These are phyloP conservation scores for Aspergillus conjunctus DNA, from an alignment of 495 filamentous ascomycete species.

Conservation along the genomic window DNA sequence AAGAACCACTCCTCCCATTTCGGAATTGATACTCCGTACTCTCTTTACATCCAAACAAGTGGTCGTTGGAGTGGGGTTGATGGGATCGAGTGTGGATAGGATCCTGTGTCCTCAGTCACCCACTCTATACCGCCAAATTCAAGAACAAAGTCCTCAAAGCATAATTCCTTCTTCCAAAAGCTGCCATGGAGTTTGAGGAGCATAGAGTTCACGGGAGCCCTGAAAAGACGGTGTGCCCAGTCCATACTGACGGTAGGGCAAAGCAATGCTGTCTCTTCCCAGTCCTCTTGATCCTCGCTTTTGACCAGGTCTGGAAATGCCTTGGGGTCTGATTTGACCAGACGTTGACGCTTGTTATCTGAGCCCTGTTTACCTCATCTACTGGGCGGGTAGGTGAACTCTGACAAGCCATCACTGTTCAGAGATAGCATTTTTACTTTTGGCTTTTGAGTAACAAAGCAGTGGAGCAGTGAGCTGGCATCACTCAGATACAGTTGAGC, in stretches of 20 bases:
- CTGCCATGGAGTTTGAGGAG: background rate
- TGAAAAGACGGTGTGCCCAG: slow-evolving; percentile 12
- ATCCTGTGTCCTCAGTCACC: too few relatives aligned
- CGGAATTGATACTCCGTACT: too few relatives aligned
- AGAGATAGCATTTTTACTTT: too few relatives aligned
- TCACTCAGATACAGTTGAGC: background rate
- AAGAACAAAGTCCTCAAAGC: background rate
- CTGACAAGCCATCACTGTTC: too few relatives aligned
- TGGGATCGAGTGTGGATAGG: too few relatives aligned
- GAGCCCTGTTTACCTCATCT: background rate
- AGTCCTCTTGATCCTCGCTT: background rate
- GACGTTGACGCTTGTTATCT: background rate
- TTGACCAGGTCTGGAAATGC: background rate
- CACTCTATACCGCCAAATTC: too few relatives aligned
- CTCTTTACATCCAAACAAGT: too few relatives aligned
- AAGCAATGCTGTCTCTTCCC: slow-evolving; percentile 1
- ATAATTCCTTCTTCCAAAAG: background rate
- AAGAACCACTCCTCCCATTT: too few relatives aligned
- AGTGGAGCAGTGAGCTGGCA: slow-evolving; percentile 5
- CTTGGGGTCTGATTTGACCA: background rate
- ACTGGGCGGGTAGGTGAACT: background rate
- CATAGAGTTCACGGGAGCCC: background rate
- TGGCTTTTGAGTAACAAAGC: background rate
- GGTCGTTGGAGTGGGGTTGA: too few relatives aligned
- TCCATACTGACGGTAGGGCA: background rate